These are phyloP conservation scores for Arthrinium phaeospermum DNA, from an alignment of 2,329 filamentous ascomycete species.

Conservation along the genomic window DNA sequence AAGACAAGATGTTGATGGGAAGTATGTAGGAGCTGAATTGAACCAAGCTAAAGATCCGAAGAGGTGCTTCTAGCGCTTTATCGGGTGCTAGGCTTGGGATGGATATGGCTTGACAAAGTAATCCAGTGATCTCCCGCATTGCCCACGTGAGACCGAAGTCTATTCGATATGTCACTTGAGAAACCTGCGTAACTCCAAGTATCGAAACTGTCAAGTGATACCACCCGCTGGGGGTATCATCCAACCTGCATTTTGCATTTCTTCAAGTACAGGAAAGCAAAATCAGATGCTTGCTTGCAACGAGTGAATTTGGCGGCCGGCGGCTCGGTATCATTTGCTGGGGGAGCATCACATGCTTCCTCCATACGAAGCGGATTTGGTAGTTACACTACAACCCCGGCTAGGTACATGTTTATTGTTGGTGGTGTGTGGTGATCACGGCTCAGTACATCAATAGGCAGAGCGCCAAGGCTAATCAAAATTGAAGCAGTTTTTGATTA, in stretches of 20 bases:
- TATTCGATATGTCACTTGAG: not conserved
- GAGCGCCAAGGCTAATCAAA: slow-evolving; percentile 4
- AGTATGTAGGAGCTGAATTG: not conserved
- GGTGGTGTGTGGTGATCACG: not conserved
- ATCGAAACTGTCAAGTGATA: not conserved
- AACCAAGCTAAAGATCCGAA: not conserved
- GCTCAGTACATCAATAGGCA: no score
- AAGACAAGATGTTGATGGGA: not conserved
- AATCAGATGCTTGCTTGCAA: not conserved
- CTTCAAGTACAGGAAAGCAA: not conserved
- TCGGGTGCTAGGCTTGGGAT: not conserved
- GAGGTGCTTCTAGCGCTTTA: not conserved
- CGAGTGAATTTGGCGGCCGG: not conserved
- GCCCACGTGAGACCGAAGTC: not conserved
- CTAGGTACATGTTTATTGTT: not conserved
- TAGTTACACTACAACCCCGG: not conserved
- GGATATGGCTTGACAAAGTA: not conserved
- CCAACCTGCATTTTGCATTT: no score
- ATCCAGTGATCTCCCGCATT: not conserved
- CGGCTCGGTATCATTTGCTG: slow-evolving; percentile 5
- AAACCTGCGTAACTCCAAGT: not conserved
- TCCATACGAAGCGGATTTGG: not conserved
- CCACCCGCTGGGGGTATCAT: not conserved
- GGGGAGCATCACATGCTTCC: not conserved
- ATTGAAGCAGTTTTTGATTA: not conserved